These are phyloP conservation scores for Scheffersomyces illinoinensis DNA, from an alignment of 1,139 yeast genomes.

Conservation along the genomic window DNA sequence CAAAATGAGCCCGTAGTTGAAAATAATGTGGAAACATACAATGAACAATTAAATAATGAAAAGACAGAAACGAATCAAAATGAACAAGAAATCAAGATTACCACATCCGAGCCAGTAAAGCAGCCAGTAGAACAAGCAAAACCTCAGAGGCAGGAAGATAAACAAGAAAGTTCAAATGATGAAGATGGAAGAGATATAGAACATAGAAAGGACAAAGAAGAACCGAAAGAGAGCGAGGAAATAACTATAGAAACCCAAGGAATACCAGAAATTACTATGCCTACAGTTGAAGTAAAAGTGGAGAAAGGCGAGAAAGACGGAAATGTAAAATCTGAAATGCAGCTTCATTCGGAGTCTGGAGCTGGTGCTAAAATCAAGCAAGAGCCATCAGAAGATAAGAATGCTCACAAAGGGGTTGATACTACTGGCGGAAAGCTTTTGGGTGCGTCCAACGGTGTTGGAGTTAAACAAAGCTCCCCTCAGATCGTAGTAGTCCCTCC, in stretches of 20 bases:
- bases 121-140: not conserved
- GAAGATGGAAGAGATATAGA: not conserved
- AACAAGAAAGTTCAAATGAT: not conserved
- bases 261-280: not conserved
- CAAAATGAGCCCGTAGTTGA: not conserved
- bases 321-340: not conserved
- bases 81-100: not conserved
- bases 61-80: not conserved
- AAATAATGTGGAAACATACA: not conserved
- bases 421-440: not conserved
- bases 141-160: slow-evolving; percentile 1
- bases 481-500: slow-evolving; percentile 54
- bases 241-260: not conserved
- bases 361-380: not conserved
- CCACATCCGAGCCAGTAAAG: not conserved
- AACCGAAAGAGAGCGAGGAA: slow-evolving; percentile 1
- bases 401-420: not conserved
- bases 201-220: slow-evolving; percentile 6
- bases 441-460: not conserved
- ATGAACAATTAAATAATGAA: not conserved
- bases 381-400: not conserved
- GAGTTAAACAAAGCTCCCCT: not conserved
- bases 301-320: not conserved
- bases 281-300: not conserved
- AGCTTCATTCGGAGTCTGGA: not conserved